phyloP scores from a whole-genome alignment of 1,139 yeast genomes.

The Pichia inconspicua region DNA sequence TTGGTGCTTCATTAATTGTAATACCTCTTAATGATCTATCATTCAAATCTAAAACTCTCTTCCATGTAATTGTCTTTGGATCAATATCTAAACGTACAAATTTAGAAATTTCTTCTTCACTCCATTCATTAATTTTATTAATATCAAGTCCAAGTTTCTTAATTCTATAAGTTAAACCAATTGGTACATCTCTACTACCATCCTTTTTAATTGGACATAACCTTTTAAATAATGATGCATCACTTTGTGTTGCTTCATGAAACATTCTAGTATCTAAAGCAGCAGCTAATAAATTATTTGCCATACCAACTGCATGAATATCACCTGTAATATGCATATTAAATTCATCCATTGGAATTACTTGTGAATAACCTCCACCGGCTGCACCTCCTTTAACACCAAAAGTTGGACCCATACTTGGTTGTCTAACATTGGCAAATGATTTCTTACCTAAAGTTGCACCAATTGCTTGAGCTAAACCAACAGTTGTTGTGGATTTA shows the following conservation, averaged over 20 bases:
- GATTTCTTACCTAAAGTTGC: conserved; percentile 84
- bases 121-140: conserved; percentile 75
- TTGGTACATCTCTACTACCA: conserved; percentile 70
- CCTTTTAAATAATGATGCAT: conserved; percentile 78
- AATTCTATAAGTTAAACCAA: conserved; percentile 72
- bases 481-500: conserved; percentile 94
- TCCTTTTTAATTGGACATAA: conserved; percentile 76
- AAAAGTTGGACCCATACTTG: conserved; percentile 98
- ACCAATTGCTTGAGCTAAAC: conserved; percentile 92
- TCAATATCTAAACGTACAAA: conserved; percentile 89
- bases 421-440: conserved; percentile 95
- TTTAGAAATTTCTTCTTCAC: conserved; percentile 63
- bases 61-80: conserved; percentile 91
- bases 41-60: conserved; percentile 93
- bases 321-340: conserved; percentile 98
- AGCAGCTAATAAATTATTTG: conserved; percentile 91
- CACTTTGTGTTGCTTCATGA: conserved; percentile 92
- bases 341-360: conserved; percentile 98
- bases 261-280: conserved; percentile 97
- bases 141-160: conserved; percentile 73
- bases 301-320: conserved; percentile 94
- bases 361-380: conserved; percentile 98
- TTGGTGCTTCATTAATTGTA: conserved; percentile 88
- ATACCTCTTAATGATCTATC: conserved; percentile 90
- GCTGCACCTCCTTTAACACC: conserved; percentile 99